Base-by-base conservation (phyloP, 192 early-diverging fungal species). In the Coemansia sp. region DNA sequence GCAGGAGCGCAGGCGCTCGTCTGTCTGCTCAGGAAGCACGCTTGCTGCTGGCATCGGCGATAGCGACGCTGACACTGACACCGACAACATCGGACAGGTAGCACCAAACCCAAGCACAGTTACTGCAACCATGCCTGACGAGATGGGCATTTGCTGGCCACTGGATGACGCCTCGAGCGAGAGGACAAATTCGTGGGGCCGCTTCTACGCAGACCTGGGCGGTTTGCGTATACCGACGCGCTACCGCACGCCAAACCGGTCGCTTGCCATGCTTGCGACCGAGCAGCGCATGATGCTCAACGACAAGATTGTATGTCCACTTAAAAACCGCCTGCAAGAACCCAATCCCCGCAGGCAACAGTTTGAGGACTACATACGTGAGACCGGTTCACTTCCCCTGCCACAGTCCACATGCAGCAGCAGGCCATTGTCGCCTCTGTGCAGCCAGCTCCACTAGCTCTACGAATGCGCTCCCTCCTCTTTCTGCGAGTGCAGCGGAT, bases 281-380 rank as follows among this genome's bases (percentile, higher is more conserved):
- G 79, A 81, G 67, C 79, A 81, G 70, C 74, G 68, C 12, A 81
- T 81, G 79, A 75, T 81, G 74, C 51, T 48, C 60, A 76, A 72
- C 52, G 79, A 76, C 71, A 81, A 81, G 59, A 75, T 81, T 21
- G 53, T 75, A 43, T 81, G 79, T 46, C 79, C 79, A 48, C 79
- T 81, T 37, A 75, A 76, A 45, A 81, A 81, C 74, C 79, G 79
- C 30, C 61, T 76, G 33, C 70, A 72, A 23, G 74, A 76, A 57
- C 49, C 63, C 70, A 81, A 81, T 48, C 72, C 79, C 1, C 62
- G 70, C 26, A 61, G 79, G 28, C 69, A 70, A 66, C 51, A 7
- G 33, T 81, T 81, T 30, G 79, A 81, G 67, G 79, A 74, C 56
- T 56, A 68, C 68, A 66, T 80, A 23, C 68, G 66, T 7, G 61